These are phyloP conservation scores for Ganoderma lingzhi DNA, from an alignment of 1,284 basidiomycete species.

Conservation along the genomic window DNA sequence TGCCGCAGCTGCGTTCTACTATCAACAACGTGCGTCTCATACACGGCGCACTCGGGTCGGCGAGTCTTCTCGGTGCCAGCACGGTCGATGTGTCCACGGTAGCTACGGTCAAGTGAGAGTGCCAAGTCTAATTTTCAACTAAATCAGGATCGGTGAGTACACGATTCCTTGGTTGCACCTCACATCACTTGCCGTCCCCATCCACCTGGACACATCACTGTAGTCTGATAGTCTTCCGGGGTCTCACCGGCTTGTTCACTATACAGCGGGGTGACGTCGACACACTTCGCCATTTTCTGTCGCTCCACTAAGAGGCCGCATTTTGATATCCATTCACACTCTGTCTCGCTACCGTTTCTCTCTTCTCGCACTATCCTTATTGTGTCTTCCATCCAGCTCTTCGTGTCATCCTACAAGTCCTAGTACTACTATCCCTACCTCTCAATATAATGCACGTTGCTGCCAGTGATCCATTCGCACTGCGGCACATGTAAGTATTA, in stretches of 20 bases:
- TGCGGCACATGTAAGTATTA: too few relatives aligned
- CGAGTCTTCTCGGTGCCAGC: conserved; percentile 61
- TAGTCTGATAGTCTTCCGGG: not conserved
- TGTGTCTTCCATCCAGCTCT: too few relatives aligned
- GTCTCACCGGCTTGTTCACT: not conserved
- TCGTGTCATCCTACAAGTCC: too few relatives aligned
- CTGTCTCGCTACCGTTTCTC: too few relatives aligned
- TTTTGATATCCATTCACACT: too few relatives aligned
- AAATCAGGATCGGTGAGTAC: not conserved
- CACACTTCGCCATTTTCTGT: not conserved
- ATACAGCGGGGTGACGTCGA: not conserved
- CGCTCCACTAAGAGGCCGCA: too few relatives aligned
- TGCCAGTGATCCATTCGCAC: too few relatives aligned
- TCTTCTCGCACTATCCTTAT: not conserved
- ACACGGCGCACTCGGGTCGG: conserved; percentile 60
- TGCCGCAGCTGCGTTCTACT: conserved; percentile 66
- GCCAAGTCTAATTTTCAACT: not conserved
- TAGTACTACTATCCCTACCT: too few relatives aligned
- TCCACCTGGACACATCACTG: not conserved
- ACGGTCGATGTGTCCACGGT: conserved; percentile 60
- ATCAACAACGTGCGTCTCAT: conserved; percentile 64
- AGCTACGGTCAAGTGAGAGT: conserved; percentile 48
- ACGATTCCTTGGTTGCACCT: conserved; percentile 32
- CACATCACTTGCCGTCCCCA: conserved; percentile 12
- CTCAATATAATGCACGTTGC: too few relatives aligned